These are phyloP conservation scores for Euryodendron excelsum DNA, from an alignment of 148 eudicot species.

Conservation along the genomic window DNA sequence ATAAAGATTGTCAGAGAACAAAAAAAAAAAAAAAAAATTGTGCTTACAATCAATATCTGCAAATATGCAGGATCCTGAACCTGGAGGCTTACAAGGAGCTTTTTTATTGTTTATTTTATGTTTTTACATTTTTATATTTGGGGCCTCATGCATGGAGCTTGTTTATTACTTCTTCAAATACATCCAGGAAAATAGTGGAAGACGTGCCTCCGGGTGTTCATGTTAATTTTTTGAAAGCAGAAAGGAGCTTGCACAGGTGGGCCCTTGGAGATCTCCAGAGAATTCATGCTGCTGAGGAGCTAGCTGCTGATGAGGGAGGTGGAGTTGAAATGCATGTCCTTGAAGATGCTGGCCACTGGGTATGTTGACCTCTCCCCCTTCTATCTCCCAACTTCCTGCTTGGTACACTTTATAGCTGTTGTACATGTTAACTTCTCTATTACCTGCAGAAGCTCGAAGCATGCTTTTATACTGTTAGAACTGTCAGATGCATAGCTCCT, in stretches of 20 bases:
- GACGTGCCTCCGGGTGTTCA: conserved; percentile 93
- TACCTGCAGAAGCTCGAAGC: neutral
- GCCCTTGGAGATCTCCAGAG: conserved; percentile 82
- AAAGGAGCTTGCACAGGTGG: conserved; percentile 94
- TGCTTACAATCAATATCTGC: too few relatives aligned
- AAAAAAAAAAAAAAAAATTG: too few relatives aligned
- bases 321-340: conserved; percentile 97
- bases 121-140: neutral
- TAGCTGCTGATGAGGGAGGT: conserved; percentile 78
- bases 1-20: neutral
- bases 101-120: neutral
- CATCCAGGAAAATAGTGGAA: conserved; percentile 76
- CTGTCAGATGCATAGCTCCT: neutral
- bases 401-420: neutral
- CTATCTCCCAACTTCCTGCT: neutral
- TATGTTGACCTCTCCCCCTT: conserved; percentile 28
- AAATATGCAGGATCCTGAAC: neutral
- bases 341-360: conserved; percentile 99
- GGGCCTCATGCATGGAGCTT: conserved; percentile 1
- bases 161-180: neutral
- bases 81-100: neutral
- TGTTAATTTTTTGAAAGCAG: conserved; percentile 87
- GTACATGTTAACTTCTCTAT: neutral
- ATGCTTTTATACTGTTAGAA: neutral
- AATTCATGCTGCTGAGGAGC: conserved; percentile 88